Evolutionary conservation across 2,329 filamentous ascomycete genomes (phyloP).

Genomic region (Phialophora expanda): DNA sequence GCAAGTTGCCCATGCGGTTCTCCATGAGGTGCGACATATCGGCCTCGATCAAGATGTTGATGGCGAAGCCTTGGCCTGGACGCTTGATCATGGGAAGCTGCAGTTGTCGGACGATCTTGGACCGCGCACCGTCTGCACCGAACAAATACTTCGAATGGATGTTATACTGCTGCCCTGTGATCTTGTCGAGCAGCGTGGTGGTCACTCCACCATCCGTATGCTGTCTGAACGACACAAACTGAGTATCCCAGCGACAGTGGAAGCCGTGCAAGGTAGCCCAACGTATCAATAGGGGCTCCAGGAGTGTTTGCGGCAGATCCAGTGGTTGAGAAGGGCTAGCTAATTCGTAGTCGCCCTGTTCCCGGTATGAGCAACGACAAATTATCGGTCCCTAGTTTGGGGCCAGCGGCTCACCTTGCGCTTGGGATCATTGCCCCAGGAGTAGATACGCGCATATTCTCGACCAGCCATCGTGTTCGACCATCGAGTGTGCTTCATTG

Average conservation of each 20-base stretch:
- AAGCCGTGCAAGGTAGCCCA: constrained; percentile 47
- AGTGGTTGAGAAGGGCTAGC: constrained; percentile 50
- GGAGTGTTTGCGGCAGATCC: constrained; percentile 51
- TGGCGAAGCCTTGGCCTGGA: constrained; percentile 55
- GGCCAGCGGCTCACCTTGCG: constrained; percentile 43
- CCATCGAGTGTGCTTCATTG: constrained; percentile 51
- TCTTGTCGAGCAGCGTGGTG: constrained; percentile 45
- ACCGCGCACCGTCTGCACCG: constrained; percentile 62
- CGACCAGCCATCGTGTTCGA: constrained; percentile 52
- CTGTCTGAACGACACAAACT: constrained; percentile 42
- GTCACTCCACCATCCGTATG: constrained; percentile 42
- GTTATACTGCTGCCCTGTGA: constrained; percentile 48
- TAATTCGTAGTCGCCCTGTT: constrained; percentile 48
- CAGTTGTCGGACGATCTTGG: constrained; percentile 53
- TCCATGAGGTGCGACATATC: constrained; percentile 59
- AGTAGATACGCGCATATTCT: constrained; percentile 50
- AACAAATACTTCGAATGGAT: constrained; percentile 63
- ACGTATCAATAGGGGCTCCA: constrained; percentile 51
- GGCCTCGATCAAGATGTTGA: constrained; percentile 57
- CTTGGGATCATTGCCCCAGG: constrained; percentile 50
- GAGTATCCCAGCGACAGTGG: constrained; percentile 48
- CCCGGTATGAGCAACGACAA: background rate
- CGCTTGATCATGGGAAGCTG: constrained; percentile 53
- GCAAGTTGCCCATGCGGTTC: constrained; percentile 62
- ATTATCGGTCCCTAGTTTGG: background rate